Conservation (phyloP, 345 rosid genomes). For the Salix exigua region DNA sequence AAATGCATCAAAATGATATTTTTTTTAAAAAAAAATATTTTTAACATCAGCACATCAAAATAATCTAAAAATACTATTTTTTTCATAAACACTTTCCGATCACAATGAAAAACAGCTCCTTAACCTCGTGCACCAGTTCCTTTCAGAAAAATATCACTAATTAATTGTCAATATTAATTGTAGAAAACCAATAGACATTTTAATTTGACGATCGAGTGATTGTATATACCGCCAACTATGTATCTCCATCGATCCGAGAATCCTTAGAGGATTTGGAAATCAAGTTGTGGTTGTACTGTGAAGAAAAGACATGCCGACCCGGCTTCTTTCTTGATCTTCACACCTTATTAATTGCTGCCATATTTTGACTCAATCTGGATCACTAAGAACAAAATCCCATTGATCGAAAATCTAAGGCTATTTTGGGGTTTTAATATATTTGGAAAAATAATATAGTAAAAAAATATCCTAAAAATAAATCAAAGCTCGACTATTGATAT, state of each 20-base stretch:
- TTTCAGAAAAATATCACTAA: not conserved
- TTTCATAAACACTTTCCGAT: too few relatives aligned
- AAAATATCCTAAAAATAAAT: too few relatives aligned
- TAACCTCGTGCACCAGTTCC: too few relatives aligned
- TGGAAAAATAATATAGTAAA: too few relatives aligned
- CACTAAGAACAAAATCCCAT: not conserved
- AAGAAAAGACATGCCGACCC: slow-evolving; percentile 19
- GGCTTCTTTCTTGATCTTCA: not conserved
- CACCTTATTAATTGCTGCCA: not conserved
- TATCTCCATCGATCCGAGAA: not conserved
- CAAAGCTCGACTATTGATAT: too few relatives aligned
- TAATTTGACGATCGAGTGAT: not conserved
- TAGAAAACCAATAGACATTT: not conserved
- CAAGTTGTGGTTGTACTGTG: slow-evolving; percentile 22
- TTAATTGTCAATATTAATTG: not conserved
- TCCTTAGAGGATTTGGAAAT: slow-evolving; percentile 22
- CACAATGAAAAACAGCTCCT: too few relatives aligned
- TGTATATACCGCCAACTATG: not conserved
- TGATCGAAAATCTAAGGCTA: not conserved
- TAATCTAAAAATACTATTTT: too few relatives aligned
- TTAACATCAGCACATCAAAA: too few relatives aligned
- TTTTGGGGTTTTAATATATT: not conserved
- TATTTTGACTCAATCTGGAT: not conserved
- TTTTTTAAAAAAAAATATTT: too few relatives aligned
- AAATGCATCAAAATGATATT: too few relatives aligned